Percentiles rank a stretch among this genome's conserved stretches.
These are phyloP conservation scores for Tetrapisispora nanseiensis DNA, from an alignment of 805 yeast genomes.

Conservation along the genomic window DNA sequence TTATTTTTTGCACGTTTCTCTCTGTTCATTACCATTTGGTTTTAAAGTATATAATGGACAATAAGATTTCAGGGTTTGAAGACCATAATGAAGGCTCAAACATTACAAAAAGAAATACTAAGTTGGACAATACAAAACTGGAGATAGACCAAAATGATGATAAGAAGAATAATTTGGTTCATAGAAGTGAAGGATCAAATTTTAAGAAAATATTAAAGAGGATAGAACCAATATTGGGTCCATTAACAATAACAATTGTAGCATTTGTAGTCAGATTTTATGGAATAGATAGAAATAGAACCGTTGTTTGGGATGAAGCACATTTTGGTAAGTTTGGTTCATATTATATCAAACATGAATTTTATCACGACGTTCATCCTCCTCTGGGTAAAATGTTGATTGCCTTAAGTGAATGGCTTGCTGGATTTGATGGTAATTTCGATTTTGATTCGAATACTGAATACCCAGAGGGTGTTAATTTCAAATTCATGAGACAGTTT, in stretches of 20 bases:
- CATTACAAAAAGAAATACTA: neutral
- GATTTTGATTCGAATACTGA: slow-evolving; percentile 73
- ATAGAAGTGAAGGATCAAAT: neutral
- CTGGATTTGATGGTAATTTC: slow-evolving; percentile 83
- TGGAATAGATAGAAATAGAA: slow-evolving; percentile 56
- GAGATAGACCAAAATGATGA: neutral
- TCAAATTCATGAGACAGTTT: slow-evolving; percentile 76
- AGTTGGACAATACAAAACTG: neutral
- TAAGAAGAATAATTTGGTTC: neutral
- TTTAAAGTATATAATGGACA: neutral
- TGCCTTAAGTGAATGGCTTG: slow-evolving; percentile 77
- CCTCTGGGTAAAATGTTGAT: slow-evolving; percentile 92
- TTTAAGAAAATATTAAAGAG: neutral
- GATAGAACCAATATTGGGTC: slow-evolving; percentile 3
- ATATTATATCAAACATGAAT: slow-evolving; percentile 77
- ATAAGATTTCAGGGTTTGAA: neutral
- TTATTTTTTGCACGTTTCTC: too few relatives aligned
- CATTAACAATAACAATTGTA: slow-evolving; percentile 44
- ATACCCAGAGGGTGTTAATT: slow-evolving; percentile 73
- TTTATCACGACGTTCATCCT: slow-evolving; percentile 95
- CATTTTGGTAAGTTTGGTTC: slow-evolving; percentile 97
- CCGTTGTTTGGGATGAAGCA: slow-evolving; percentile 96
- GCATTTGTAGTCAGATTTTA: slow-evolving; percentile 71
- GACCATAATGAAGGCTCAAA: neutral
- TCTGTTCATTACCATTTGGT: neutral